Evolutionary conservation across 352 stramenopile genomes (phyloP), one percentile per base, ranked within the genome.

Genomic region (Phytopythium oedochilum): DNA sequence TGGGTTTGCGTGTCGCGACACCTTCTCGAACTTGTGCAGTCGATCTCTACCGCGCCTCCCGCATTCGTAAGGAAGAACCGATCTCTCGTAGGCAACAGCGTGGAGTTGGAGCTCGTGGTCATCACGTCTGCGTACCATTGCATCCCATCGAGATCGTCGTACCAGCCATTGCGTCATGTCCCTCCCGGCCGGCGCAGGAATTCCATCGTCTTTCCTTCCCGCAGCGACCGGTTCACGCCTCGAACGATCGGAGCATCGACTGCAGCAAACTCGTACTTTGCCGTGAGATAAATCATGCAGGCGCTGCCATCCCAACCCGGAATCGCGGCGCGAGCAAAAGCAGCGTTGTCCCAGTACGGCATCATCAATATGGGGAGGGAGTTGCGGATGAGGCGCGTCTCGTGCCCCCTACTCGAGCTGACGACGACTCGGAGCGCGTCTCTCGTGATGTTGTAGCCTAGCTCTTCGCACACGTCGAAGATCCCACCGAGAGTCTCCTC

Each of bases 361-460:
- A 78, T 64, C 22, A 83, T 57, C 14, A 78, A 36, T 25, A 79
- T 55, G 5, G 73, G 67, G 23, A 83, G 35, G 2, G 70, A 63
- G 25, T 71, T 42, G 1, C 62, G 43, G 14, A 83, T 63, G 20
- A 64, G 54, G 0, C 67, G 57, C 18, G 75, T 42, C 5, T 59
- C 57, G 6, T 71, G n/a, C n/a, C n/a, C n/a, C n/a, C n/a, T n/a
- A n/a, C n/a, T n/a, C n/a, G n/a, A 58, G 32, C 43, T 17, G 0
- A 67, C 65, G 9, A 80, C 53, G 17, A 73, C 35, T 14, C 68
- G 59, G 6, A 78, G 56, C 26, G 6, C 18, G 26, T 38, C 26
- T 22, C 14, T 15, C 2, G 28, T 26, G 26, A 26, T 2, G 2
- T 60, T 53, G 53, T 68, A 73, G 23, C 45, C 45, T 26, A 51